Conservation (phyloP, 805 yeast genomes). For the Peterozyma xylosa region DNA sequence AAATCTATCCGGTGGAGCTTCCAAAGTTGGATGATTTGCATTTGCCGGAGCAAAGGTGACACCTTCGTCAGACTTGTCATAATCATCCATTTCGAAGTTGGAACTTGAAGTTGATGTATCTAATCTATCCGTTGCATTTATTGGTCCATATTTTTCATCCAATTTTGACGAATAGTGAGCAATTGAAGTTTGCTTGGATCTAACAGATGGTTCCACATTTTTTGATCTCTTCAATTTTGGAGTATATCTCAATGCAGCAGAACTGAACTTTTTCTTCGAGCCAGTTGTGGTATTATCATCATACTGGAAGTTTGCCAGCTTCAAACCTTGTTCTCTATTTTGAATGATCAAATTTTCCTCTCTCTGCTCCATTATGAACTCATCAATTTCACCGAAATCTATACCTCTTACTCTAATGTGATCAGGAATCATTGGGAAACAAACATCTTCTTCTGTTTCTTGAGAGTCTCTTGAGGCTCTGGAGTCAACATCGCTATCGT, state of each 20-base stretch:
- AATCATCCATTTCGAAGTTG: no score
- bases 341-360: constrained; percentile 34
- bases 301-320: constrained; percentile 8
- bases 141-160: constrained; percentile 9
- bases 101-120: constrained; percentile 12
- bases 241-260: constrained; percentile 57
- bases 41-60: constrained; percentile 27
- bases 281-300: constrained; percentile 24
- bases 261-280: constrained; percentile 27
- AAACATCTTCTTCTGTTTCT: constrained; percentile 95
- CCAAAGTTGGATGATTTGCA: not conserved
- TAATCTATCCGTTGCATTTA: constrained; percentile 13
- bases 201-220: not conserved
- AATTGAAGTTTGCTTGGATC: not conserved
- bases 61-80: constrained; percentile 12
- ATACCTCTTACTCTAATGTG: constrained; percentile 52
- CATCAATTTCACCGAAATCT: constrained; percentile 87
- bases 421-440: constrained; percentile 85
- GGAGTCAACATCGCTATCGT: constrained; percentile 62
- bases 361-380: constrained; percentile 58
- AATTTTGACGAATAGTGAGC: constrained; percentile 1
- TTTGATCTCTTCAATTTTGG: constrained; percentile 27
- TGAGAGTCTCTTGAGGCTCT: constrained; percentile 74
- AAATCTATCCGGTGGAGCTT: constrained; percentile 62
- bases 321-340: constrained; percentile 23